phyloP scores from a whole-genome alignment of 2,329 filamentous ascomycete genomes.

The Graphiopsis chlorocephala region DNA sequence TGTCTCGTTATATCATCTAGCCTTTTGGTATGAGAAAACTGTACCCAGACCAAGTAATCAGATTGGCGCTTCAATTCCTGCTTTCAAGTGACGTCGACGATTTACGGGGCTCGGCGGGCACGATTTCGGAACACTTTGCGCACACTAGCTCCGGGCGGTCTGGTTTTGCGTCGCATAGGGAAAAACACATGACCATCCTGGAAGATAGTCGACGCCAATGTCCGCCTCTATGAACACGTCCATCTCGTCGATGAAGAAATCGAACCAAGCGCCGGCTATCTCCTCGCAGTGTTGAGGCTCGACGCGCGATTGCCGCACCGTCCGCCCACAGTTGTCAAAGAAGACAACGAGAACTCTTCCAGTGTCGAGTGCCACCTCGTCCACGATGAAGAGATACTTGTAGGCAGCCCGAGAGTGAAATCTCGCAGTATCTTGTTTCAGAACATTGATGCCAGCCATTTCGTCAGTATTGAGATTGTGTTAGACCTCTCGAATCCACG shows the following conservation, averaged over 20 bases:
- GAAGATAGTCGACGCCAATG: background rate
- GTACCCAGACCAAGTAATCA: no score
- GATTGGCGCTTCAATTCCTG: no score
- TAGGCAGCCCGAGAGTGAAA: background rate
- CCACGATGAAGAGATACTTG: constrained; percentile 1
- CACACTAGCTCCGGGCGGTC: no score
- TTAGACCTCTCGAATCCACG: background rate
- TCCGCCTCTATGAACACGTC: background rate
- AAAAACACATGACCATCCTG: background rate
- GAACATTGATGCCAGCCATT: background rate
- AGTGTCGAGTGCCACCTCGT: background rate
- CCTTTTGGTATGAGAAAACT: no score
- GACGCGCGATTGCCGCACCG: constrained; percentile 1
- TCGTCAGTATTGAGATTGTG: background rate
- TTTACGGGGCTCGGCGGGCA: no score
- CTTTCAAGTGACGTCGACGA: no score
- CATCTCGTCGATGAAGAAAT: background rate
- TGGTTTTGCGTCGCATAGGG: background rate
- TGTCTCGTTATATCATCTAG: no score
- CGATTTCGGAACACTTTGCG: no score
- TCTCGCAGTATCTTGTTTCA: background rate
- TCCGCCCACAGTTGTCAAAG: constrained; percentile 2
- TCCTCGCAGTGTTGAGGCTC: background rate
- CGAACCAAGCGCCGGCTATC: background rate
- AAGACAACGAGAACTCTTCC: constrained; percentile 8